These are phyloP conservation scores for Penicillium cataractarum DNA, from an alignment of 495 filamentous ascomycete genomes.

Conservation along the genomic window DNA sequence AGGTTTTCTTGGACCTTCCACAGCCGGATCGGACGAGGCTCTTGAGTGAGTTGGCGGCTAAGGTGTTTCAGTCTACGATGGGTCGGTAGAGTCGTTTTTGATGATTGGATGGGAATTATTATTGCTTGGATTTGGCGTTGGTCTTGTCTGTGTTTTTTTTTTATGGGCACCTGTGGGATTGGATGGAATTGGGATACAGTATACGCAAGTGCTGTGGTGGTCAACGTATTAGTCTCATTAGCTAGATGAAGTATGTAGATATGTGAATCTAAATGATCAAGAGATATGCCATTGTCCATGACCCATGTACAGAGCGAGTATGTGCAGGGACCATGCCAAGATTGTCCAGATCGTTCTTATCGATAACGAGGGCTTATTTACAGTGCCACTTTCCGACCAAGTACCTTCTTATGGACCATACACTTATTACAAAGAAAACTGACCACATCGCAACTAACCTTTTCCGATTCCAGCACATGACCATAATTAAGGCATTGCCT, in stretches of 20 bases:
- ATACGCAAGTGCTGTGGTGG: neutral
- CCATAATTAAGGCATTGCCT: slow-evolving; percentile 3
- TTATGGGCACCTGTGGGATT: neutral
- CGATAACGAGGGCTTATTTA: slow-evolving; percentile 20
- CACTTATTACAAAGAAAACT: neutral
- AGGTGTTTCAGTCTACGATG: slow-evolving; percentile 61
- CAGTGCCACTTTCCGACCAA: neutral
- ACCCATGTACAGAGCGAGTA: neutral
- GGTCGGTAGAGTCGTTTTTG: slow-evolving; percentile 26
- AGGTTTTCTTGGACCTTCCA: slow-evolving; percentile 83
- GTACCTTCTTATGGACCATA: neutral
- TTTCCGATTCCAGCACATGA: too few relatives aligned
- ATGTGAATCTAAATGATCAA: neutral
- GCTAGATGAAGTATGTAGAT: neutral
- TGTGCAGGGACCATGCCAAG: slow-evolving; percentile 1
- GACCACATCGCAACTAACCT: too few relatives aligned
- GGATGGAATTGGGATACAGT: neutral
- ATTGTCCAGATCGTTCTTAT: slow-evolving; percentile 14
- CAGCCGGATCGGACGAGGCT: slow-evolving; percentile 77
- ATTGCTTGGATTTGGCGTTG: slow-evolving; percentile 1
- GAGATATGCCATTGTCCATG: neutral
- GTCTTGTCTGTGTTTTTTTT: neutral
- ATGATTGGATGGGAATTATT: neutral
- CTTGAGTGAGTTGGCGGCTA: slow-evolving; percentile 72
- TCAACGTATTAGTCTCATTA: neutral